Evolutionary conservation across 2,329 filamentous ascomycete species (phyloP), one percentile per base, ranked within the genome.

Genomic region (Colletotrichum sp.): DNA sequence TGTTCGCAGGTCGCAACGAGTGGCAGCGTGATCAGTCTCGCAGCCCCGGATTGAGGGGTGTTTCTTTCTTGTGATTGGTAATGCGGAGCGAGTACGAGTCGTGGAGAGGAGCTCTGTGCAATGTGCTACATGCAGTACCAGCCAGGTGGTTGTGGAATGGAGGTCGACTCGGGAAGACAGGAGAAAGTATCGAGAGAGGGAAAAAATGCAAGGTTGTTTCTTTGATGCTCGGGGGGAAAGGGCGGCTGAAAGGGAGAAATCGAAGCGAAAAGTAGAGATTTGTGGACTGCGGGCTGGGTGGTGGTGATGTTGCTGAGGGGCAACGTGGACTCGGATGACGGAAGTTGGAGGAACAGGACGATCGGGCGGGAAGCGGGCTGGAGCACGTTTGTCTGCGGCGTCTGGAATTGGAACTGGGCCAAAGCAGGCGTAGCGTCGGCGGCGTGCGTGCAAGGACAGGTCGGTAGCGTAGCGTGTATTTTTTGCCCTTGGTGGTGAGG

Each of bases 261-360:
- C 57, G 72, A 52, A 72, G 69, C 69, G 52, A 72, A 70, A 34
- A 64, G 44, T 39, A 68, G 44, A 52, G 36, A 68, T 75, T 75
- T 75, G 73, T 75, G 73, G 73, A 73, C 64, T 68, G 57, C 34
- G 61, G 59, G 60, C 27, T 34, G 57, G 27, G 63, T 67, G 69
- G 64, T 73, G 73, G 64, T 75, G 73, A 59, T 73, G 70, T 52
- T 52, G 55, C 63, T 44, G 73, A 75, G 73, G 70, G 73, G 73
- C 73, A 75, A 73, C 73, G 73, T 75, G 73, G 73, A 68, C 73
- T 75, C 64, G 57, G 73, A 75, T 73, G 73, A 75, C 73, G 73
- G 73, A 73, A 73, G 73, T 48, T 75, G 73, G 39, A 75, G 68
- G 73, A 75, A 68, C 63, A 72, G 63, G 68, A 63, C 64, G 69